These are phyloP conservation scores for Osmanthus fragrans DNA, from an alignment of 257 asterid genomes.

Conservation along the genomic window DNA sequence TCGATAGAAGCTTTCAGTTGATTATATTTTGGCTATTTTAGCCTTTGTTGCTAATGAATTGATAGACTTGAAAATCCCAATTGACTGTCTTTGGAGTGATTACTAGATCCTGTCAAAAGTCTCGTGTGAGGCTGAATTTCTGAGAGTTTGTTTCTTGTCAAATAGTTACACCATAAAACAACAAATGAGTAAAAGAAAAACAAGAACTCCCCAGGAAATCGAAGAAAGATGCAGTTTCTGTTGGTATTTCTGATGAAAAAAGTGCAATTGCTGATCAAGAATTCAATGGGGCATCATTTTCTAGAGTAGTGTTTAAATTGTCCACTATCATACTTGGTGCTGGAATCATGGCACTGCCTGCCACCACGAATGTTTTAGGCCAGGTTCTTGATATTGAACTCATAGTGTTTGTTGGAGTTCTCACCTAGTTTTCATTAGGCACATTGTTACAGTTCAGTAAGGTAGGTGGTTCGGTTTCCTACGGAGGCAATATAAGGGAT, in stretches of 20 bases:
- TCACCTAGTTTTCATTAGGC: slow-evolving; percentile 46
- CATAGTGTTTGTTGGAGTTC: slow-evolving; percentile 46
- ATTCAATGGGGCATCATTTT: slow-evolving; percentile 52
- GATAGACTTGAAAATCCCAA: no score
- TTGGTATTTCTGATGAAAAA: slow-evolving; percentile 28
- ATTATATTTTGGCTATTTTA: no score
- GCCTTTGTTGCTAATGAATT: no score
- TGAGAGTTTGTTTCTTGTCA: no score
- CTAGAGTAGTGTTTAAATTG: slow-evolving; percentile 57
- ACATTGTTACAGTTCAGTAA: slow-evolving; percentile 45
- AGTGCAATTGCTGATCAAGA: slow-evolving; percentile 25
- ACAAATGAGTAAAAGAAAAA: slow-evolving; percentile 21
- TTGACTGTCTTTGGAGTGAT: no score
- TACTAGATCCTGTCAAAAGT: no score
- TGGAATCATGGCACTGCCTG: slow-evolving; percentile 72
- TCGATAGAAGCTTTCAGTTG: no score
- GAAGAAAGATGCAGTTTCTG: slow-evolving; percentile 29
- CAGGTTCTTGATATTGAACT: slow-evolving; percentile 44
- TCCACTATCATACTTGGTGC: slow-evolving; percentile 70
- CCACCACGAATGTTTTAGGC: slow-evolving; percentile 70
- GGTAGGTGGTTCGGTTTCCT: slow-evolving; percentile 44
- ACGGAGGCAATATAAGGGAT: slow-evolving; percentile 53
- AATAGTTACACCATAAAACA: slow-evolving; percentile 5
- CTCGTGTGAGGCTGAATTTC: no score
- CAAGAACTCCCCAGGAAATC: slow-evolving; percentile 12